Percentiles rank a stretch among this genome's conserved stretches.
Conservation (phyloP, 2,329 filamentous ascomycete species). For the Pseudogymnoascus sp. region DNA sequence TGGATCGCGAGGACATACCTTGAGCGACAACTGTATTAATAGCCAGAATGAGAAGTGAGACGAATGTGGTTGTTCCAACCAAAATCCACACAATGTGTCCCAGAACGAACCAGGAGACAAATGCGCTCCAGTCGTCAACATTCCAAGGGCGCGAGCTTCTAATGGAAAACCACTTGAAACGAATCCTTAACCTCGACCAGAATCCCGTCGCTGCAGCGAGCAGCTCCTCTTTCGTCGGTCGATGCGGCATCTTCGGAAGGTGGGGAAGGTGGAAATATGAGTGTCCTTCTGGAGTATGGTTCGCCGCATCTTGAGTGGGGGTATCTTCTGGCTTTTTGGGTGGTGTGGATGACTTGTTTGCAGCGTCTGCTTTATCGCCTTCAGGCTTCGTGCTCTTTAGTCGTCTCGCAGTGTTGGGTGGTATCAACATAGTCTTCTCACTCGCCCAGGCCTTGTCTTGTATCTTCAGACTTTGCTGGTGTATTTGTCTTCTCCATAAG, state of each 20-base stretch:
- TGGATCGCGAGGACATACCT: conserved; percentile 44
- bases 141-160: conserved; percentile 91
- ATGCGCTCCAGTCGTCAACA: conserved; percentile 89
- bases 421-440: background rate
- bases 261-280: conserved; percentile 48
- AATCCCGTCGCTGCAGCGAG: conserved; percentile 87
- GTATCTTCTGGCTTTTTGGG: background rate
- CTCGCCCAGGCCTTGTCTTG: conserved; percentile 1
- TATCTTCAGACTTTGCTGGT: background rate
- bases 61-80: conserved; percentile 95
- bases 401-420: background rate
- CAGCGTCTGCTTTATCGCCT: background rate
- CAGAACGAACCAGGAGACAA: conserved; percentile 89
- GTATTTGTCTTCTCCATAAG: background rate
- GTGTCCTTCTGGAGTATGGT: background rate
- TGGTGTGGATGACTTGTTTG: background rate
- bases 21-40: conserved; percentile 97
- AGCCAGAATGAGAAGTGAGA: conserved; percentile 80
- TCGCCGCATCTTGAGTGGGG: background rate
- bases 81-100: conserved; percentile 93
- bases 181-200: conserved; percentile 80
- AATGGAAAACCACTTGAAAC: conserved; percentile 98
- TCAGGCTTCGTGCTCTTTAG: background rate
- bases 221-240: conserved; percentile 88
- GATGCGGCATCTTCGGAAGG: conserved; percentile 68